Percentiles rank a stretch among this genome's conserved stretches.
Evolutionary conservation across 768 basidiomycete species (phyloP).

Genomic region (Cyclocybe cylindracea): DNA sequence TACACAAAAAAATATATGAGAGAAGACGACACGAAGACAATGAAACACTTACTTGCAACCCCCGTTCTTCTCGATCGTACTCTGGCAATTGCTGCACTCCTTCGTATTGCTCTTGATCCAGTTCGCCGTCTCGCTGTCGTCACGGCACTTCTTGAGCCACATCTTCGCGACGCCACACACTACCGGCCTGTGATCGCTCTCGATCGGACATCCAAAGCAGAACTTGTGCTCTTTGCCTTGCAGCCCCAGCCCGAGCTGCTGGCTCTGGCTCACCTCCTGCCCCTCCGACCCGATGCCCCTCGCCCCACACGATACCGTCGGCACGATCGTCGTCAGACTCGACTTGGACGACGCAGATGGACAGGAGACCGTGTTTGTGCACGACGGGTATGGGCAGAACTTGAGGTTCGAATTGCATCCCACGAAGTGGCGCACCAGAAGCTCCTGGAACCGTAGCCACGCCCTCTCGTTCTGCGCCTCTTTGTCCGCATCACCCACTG

Average conservation of each 20-base stretch:
- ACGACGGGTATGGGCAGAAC: constrained; percentile 95
- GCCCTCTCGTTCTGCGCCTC: constrained; percentile 48
- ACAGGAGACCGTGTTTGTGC: constrained; percentile 94
- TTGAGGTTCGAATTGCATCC: constrained; percentile 78
- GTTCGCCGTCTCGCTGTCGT: constrained; percentile 98
- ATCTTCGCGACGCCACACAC: constrained; percentile 86
- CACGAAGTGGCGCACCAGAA: constrained; percentile 90
- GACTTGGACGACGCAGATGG: constrained; percentile 75
- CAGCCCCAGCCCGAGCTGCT: constrained; percentile 27
- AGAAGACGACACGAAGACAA: constrained; percentile 5
- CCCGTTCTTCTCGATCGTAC: constrained; percentile 99
- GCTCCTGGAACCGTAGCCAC: constrained; percentile 78
- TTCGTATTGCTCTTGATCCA: constrained; percentile 99
- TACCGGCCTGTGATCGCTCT: constrained; percentile 89
- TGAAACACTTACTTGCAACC: constrained; percentile 90
- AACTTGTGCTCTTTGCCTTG: constrained; percentile 68
- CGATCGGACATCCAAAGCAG: constrained; percentile 93
- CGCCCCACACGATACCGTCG: constrained; percentile 85
- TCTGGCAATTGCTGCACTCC: constrained; percentile 94
- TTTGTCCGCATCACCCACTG: constrained; percentile 21
- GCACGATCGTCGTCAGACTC: constrained; percentile 77
- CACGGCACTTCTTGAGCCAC: constrained; percentile 97
- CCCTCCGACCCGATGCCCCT: constrained; percentile 40
- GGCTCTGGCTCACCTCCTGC: constrained; percentile 32
- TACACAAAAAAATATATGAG: constrained; percentile 28